phyloP scores from a whole-genome alignment of 139 green algal species.

The Deuterostichococcus epilithicus region DNA sequence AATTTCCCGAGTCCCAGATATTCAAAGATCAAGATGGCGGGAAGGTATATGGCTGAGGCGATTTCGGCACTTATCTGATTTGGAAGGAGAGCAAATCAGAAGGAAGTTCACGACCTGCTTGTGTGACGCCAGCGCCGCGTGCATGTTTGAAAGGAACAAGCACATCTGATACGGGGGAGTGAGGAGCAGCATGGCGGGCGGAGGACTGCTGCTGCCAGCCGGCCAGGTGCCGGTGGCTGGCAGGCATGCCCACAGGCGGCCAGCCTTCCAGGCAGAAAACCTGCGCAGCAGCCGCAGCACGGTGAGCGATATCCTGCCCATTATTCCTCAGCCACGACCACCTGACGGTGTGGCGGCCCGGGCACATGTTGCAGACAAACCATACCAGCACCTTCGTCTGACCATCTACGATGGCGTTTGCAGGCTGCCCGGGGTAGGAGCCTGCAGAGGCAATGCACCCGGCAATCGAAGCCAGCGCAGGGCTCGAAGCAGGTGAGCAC shows the following conservation, averaged over 20 bases:
- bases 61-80: no score
- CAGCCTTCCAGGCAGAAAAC: not conserved
- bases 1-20: no score
- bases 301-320: not conserved
- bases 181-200: not conserved
- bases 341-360: not conserved
- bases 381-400: not conserved
- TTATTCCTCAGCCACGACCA: not conserved
- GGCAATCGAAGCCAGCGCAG: not conserved
- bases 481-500: not conserved
- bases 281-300: not conserved
- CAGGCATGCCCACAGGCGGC: not conserved
- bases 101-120: no score
- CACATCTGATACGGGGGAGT: no score
- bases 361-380: not conserved
- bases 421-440: not conserved
- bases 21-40: no score
- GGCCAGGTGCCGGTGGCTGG: slow-evolving; percentile 20
- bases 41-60: no score
- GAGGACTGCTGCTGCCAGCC: not conserved
- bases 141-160: no score
- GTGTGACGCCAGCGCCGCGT: no score
- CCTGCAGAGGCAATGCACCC: not conserved
- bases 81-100: no score
- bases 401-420: no score